A percentile compares a stretch with the other conserved stretches of the same genome.
phyloP scores from a whole-genome alignment of 2,329 filamentous ascomycete species.

The Sarocladiaceae sp. region DNA sequence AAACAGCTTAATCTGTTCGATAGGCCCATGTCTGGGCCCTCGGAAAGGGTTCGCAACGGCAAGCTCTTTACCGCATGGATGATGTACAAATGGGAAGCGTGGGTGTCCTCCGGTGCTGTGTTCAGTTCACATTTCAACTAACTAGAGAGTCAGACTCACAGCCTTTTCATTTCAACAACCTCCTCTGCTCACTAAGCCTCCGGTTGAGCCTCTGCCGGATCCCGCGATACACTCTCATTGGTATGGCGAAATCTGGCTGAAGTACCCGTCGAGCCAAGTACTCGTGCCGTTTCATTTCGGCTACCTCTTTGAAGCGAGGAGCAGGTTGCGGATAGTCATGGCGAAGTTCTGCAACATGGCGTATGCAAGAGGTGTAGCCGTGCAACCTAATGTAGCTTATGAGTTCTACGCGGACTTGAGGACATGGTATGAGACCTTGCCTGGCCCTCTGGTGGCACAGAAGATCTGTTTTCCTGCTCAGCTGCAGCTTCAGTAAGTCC shows the following conservation, averaged over 20 bases:
- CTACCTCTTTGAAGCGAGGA: slow-evolving; percentile 21
- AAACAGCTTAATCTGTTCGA: slow-evolving; percentile 25
- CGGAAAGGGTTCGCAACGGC: slow-evolving; percentile 16
- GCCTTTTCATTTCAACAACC: slow-evolving; percentile 19
- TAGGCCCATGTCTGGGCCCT: slow-evolving; percentile 7
- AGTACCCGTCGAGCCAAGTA: slow-evolving; percentile 23
- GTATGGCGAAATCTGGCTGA: slow-evolving; percentile 31
- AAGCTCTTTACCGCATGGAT: slow-evolving; percentile 27
- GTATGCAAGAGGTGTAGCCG: slow-evolving; percentile 12
- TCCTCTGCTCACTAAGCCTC: slow-evolving; percentile 23
- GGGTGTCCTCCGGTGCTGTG: slow-evolving; percentile 1
- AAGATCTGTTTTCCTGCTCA: slow-evolving; percentile 27
- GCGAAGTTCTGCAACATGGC: slow-evolving; percentile 21
- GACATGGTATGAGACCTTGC: slow-evolving; percentile 23
- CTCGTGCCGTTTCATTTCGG: slow-evolving; percentile 20
- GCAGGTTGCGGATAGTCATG: slow-evolving; percentile 26
- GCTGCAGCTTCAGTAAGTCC: slow-evolving; percentile 29
- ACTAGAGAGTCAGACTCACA: slow-evolving; percentile 14
- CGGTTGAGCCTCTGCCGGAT: slow-evolving; percentile 24
- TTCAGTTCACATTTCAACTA: background rate
- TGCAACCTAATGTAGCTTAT: slow-evolving; percentile 17
- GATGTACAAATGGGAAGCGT: slow-evolving; percentile 28
- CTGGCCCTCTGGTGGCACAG: slow-evolving; percentile 19
- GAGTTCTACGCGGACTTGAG: slow-evolving; percentile 15
- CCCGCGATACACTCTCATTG: slow-evolving; percentile 16